Evolutionary conservation across 208 protist genomes (phyloP), one percentile per base, ranked within the genome.

Genomic region (Leishmania mexicana): DNA sequence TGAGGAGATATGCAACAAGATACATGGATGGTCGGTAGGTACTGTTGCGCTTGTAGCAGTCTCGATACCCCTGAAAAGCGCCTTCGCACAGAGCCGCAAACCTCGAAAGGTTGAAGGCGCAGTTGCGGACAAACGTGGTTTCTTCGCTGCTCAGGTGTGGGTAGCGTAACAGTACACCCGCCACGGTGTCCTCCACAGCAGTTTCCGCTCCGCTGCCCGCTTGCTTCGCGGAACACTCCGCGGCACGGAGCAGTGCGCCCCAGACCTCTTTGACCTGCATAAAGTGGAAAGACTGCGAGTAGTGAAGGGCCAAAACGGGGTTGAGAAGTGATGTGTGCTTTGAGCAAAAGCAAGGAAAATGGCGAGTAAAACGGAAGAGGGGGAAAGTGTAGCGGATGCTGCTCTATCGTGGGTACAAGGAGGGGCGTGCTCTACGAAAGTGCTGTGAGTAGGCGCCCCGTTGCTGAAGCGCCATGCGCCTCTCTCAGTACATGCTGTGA

Each of bases 51-150:
- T 93, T 93, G 73, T 86, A 83, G 72, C 85, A 88, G 75, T 87
- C 85, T 57, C 91, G 93, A 80, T 94, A 97, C 35, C 94, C 94
- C 65, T 93, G 86, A 11, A 96, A 85, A 13, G 89, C 90, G 28
- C 90, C 94, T 24, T 96, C 90, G 80, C 86, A 96, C 21, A 97
- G 75, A 19, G 67, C 60, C 51, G 88, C 77, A 78, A 95, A 97
- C 58, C 93, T 88, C 1, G 83, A 70, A 42, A 93, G 87, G 71
- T 88, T 87, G 24, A 87, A 86, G 47, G 88, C 83, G 74, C 87
- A 89, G 31, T 92, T 86, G 35, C 87, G 85, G 45, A 92, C 80
- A 42, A 95, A 87, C 51, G 65, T 75, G 6, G 76, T 76, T 81
- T 95, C 90, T 2, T 85, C 72, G 1, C 80, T 53, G 1, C 77